These are phyloP conservation scores for Diaporthe amygdali DNA, from an alignment of 2,329 filamentous ascomycete genomes.

Conservation along the genomic window DNA sequence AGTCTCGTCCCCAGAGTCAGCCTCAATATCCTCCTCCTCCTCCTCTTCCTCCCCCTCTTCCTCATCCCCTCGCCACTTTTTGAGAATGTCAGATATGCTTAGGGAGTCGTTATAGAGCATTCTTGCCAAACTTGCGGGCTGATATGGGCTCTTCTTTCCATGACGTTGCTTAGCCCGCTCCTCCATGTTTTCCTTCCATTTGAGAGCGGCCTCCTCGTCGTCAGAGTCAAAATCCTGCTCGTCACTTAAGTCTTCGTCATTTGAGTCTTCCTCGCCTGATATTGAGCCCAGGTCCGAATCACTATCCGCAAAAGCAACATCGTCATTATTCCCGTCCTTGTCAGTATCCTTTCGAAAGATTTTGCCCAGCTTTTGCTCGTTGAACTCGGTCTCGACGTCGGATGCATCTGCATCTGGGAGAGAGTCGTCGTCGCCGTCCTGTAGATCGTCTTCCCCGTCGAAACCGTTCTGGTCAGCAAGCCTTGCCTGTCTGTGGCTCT, in stretches of 20 bases:
- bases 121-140: constrained; percentile 81
- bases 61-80: constrained; percentile 77
- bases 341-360: constrained; percentile 62
- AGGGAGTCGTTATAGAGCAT: constrained; percentile 88
- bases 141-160: constrained; percentile 72
- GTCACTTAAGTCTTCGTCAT: constrained; percentile 56
- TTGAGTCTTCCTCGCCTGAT: constrained; percentile 56
- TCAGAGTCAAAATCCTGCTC: constrained; percentile 56
- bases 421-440: constrained; percentile 55
- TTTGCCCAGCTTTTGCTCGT: constrained; percentile 64
- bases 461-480: constrained; percentile 65
- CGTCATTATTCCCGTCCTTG: constrained; percentile 62
- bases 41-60: constrained; percentile 55
- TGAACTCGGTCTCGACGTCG: constrained; percentile 61
- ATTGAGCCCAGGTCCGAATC: constrained; percentile 95
- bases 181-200: constrained; percentile 89
- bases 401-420: constrained; percentile 60
- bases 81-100: constrained; percentile 75
- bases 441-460: constrained; percentile 53
- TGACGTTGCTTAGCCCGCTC: constrained; percentile 77
- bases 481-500: constrained; percentile 62
- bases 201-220: constrained; percentile 74
- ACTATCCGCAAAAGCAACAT: constrained; percentile 91
- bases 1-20: constrained; percentile 59
- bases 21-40: constrained; percentile 63